These are phyloP conservation scores for Pseudevernia furfuracea DNA, from an alignment of 495 filamentous ascomycete genomes.

Conservation along the genomic window DNA sequence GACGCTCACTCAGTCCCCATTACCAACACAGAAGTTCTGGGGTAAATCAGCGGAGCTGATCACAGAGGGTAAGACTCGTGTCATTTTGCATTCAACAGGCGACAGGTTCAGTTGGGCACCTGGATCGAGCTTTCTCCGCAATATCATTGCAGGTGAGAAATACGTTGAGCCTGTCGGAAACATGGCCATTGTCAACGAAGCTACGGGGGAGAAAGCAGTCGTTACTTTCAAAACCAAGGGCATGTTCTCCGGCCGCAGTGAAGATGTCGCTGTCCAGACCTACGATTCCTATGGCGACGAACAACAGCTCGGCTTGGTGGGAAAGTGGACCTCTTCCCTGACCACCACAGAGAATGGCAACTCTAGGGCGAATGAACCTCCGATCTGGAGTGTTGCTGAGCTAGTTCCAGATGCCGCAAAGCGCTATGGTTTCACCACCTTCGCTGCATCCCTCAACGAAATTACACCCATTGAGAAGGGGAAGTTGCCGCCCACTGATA, in stretches of 20 bases:
- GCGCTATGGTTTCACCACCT: constrained; percentile 79
- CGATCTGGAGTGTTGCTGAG: constrained; percentile 66
- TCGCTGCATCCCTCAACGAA: constrained; percentile 83
- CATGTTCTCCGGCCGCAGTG: constrained; percentile 91
- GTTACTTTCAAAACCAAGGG: constrained; percentile 86
- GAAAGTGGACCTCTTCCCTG: constrained; percentile 78
- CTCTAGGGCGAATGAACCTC: constrained; percentile 42
- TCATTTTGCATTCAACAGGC: constrained; percentile 60
- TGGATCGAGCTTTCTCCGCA: constrained; percentile 83
- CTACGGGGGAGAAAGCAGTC: constrained; percentile 66
- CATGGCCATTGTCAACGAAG: constrained; percentile 75
- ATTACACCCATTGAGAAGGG: constrained; percentile 70
- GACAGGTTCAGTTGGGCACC: constrained; percentile 79
- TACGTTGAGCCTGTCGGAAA: constrained; percentile 92
- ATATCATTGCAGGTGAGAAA: constrained; percentile 96
- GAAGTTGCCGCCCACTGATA: constrained; percentile 71
- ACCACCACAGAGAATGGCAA: constrained; percentile 52
- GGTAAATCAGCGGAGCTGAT: constrained; percentile 90
- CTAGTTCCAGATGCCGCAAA: constrained; percentile 68
- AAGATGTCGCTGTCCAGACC: constrained; percentile 73
- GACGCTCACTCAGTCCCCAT: constrained; percentile 78
- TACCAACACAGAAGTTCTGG: constrained; percentile 96
- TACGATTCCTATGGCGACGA: constrained; percentile 56
- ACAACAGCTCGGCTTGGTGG: constrained; percentile 55
- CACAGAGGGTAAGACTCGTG: constrained; percentile 76